Evolutionary conservation across 306 rosid species (phyloP).

Genomic region (Quercus ilex): DNA sequence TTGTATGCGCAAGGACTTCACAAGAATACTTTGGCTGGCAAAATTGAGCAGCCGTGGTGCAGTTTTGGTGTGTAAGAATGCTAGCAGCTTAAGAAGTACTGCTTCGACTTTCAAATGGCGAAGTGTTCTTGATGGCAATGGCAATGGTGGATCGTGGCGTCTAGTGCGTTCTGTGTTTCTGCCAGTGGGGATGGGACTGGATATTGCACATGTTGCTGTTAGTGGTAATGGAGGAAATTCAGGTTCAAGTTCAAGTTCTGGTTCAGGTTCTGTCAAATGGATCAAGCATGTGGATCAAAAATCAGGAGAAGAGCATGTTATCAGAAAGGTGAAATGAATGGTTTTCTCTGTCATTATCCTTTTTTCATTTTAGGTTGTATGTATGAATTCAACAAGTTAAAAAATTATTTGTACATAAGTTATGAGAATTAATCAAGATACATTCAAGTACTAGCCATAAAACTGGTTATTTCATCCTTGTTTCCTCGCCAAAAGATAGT

Average conservation of each 20-base stretch:
- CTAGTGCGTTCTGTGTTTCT: constrained; percentile 74
- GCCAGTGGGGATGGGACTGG: constrained; percentile 87
- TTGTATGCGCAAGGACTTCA: constrained; percentile 46
- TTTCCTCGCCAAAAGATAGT: background rate
- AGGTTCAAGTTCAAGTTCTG: constrained; percentile 12
- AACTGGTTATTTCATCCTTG: background rate
- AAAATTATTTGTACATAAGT: background rate
- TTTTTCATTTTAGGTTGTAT: background rate
- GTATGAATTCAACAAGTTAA: background rate
- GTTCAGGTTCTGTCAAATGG: constrained; percentile 49
- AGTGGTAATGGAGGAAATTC: constrained; percentile 33
- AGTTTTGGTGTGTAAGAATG: constrained; percentile 79
- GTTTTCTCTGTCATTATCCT: background rate
- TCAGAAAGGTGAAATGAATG: constrained; percentile 31
- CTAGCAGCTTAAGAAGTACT: constrained; percentile 27
- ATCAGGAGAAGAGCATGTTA: constrained; percentile 77
- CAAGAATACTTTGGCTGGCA: constrained; percentile 56
- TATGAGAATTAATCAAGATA: background rate
- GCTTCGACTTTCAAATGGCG: constrained; percentile 56
- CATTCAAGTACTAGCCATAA: background rate
- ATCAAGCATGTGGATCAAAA: constrained; percentile 73
- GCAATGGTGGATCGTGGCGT: constrained; percentile 28
- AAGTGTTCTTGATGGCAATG: constrained; percentile 38
- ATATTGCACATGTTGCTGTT: constrained; percentile 72
- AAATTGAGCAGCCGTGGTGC: constrained; percentile 69